A percentile compares a stretch with the other conserved stretches of the same genome.
Evolutionary conservation across 2,329 filamentous ascomycete species (phyloP).

Genomic region (Trichoderma sp.): DNA sequence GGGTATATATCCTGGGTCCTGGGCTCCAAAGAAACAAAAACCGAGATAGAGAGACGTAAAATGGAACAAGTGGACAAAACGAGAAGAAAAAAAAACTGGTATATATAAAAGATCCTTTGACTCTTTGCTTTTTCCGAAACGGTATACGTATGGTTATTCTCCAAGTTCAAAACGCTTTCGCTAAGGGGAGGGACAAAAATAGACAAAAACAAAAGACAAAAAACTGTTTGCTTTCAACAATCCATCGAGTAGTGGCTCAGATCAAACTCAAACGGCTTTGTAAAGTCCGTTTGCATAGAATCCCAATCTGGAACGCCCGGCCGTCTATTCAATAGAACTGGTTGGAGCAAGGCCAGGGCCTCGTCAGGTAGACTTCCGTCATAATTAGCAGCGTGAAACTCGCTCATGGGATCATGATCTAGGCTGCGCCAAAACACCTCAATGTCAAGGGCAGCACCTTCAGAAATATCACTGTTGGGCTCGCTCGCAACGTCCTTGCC

Average conservation of each 20-base stretch:
- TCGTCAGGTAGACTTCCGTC: constrained; percentile 24
- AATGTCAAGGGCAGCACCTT: constrained; percentile 55
- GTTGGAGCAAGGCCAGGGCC: constrained; percentile 28
- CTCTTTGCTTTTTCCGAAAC: not conserved
- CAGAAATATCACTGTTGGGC: constrained; percentile 63
- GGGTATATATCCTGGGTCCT: constrained; percentile 36
- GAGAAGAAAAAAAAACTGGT: not conserved
- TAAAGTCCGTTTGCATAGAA: constrained; percentile 51
- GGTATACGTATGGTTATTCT: not conserved
- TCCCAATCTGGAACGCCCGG: constrained; percentile 46
- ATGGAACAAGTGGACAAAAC: constrained; percentile 20
- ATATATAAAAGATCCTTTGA: not conserved
- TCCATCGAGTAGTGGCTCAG: constrained; percentile 41
- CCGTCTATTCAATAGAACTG: constrained; percentile 33
- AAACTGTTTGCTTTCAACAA: constrained; percentile 24
- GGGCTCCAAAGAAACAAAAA: constrained; percentile 22
- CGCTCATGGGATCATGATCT: constrained; percentile 47
- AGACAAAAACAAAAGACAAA: not conserved
- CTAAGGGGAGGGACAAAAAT: not conserved
- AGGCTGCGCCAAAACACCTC: constrained; percentile 53
- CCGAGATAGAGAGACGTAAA: not conserved
- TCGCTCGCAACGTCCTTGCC: constrained; percentile 62
- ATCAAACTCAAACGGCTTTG: constrained; percentile 56
- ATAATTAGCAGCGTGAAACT: constrained; percentile 42
- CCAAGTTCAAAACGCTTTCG: constrained; percentile 5